Evolutionary conservation across 2,329 filamentous ascomycete genomes (phyloP).

Genomic region (Aspergillus caelatus): DNA sequence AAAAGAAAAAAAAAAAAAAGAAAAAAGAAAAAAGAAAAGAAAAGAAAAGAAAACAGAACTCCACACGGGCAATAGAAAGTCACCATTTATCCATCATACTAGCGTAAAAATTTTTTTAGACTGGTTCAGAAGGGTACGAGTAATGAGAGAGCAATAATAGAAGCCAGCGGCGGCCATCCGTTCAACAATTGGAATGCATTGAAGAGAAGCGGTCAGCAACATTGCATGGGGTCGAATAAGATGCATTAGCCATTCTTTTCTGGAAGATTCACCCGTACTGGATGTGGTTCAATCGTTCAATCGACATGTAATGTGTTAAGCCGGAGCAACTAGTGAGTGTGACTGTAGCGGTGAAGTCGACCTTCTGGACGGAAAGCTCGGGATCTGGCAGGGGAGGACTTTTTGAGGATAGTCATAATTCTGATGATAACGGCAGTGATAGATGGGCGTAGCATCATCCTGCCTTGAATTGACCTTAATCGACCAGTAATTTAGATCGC

Average conservation of each 20-base stretch:
- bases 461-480: not conserved
- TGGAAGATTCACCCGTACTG: constrained; percentile 13
- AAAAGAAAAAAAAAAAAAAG: not conserved
- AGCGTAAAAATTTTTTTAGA: not conserved
- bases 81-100: not conserved
- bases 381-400: not conserved
- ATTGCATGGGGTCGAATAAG: constrained; percentile 6
- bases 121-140: constrained; percentile 11
- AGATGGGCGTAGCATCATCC: not conserved
- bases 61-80: not conserved
- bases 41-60: not conserved
- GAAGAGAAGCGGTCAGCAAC: constrained; percentile 13
- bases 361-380: not conserved
- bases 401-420: not conserved
- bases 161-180: constrained; percentile 14
- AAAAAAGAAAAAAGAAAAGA: not conserved
- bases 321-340: no score
- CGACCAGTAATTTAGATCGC: constrained; percentile 2
- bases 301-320: not conserved
- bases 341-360: constrained; percentile 1
- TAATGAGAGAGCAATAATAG: constrained; percentile 6
- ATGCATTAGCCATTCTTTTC: constrained; percentile 10
- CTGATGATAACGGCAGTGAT: not conserved
- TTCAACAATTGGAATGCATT: constrained; percentile 10
- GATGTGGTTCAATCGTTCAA: not conserved